A percentile compares a stretch with the other conserved stretches of the same genome.
Evolutionary conservation across 345 rosid species (phyloP).

Genomic region (Mangifera indica): DNA sequence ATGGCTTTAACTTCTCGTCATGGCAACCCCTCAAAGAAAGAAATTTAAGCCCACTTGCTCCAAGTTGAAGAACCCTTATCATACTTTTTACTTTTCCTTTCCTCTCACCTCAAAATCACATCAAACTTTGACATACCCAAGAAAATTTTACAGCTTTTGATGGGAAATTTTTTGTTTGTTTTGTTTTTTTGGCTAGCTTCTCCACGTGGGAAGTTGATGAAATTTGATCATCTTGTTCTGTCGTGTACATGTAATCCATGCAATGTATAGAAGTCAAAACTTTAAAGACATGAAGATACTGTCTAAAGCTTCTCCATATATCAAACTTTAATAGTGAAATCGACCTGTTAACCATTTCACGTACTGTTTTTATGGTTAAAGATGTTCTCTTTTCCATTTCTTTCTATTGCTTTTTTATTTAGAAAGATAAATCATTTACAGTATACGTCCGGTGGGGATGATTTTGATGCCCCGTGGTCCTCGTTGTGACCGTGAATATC

Average conservation of each 20-base stretch:
- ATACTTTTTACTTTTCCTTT: conserved; percentile 7
- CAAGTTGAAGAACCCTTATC: conserved; percentile 26
- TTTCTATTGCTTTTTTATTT: conserved; percentile 29
- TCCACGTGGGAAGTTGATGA: conserved; percentile 29
- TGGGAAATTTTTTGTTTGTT: conserved; percentile 24
- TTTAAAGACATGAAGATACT: conserved; percentile 36
- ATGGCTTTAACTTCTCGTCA: conserved; percentile 49
- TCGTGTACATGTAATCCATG: conserved; percentile 12
- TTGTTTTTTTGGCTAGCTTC: conserved; percentile 22
- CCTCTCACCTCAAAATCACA: conserved; percentile 14
- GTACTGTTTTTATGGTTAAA: not conserved
- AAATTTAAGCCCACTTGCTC: conserved; percentile 47
- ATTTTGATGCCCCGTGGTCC: conserved; percentile 33
- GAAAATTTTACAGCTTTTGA: conserved; percentile 24
- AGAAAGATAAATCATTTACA: conserved; percentile 15
- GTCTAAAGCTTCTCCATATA: conserved; percentile 33
- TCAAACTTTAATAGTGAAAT: conserved; percentile 13
- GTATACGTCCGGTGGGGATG: conserved; percentile 22
- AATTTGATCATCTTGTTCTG: conserved; percentile 8
- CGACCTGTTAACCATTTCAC: conserved; percentile 37
- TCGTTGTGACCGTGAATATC: conserved; percentile 29
- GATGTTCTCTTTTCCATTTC: conserved; percentile 13
- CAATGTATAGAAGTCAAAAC: conserved; percentile 36
- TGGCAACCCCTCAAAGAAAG: conserved; percentile 49
- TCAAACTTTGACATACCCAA: conserved; percentile 18